These are phyloP conservation scores for Erucastrum elatum DNA, from an alignment of 345 rosid species.

Conservation along the genomic window DNA sequence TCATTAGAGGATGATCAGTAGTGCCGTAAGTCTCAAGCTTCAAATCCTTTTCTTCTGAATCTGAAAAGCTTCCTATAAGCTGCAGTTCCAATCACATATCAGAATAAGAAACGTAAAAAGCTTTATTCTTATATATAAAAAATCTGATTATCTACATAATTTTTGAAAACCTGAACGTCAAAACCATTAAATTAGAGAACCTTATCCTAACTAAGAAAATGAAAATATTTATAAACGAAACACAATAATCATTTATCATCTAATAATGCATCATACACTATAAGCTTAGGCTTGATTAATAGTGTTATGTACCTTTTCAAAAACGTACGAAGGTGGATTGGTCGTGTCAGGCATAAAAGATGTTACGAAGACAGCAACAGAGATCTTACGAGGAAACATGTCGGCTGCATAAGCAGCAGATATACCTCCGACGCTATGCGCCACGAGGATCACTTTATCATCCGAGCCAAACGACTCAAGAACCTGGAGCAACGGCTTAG, in stretches of 20 bases:
- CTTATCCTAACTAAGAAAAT: too few species aligned
- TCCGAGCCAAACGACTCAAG: conserved; percentile 40
- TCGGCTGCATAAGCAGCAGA: conserved; percentile 49
- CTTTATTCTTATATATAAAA: too few species aligned
- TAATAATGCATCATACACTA: not conserved
- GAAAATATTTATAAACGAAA: too few species aligned
- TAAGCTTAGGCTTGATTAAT: not conserved
- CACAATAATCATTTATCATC: not conserved
- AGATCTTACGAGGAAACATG: conserved; percentile 38
- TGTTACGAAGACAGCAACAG: conserved; percentile 30
- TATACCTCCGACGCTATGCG: conserved; percentile 66
- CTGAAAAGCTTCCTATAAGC: not conserved
- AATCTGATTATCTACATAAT: too few species aligned
- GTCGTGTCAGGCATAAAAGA: conserved; percentile 38
- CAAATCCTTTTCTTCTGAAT: conserved; percentile 5
- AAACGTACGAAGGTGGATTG: conserved; percentile 32
- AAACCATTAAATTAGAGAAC: too few species aligned
- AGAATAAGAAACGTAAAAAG: not conserved
- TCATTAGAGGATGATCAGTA: conserved; percentile 21
- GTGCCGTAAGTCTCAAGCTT: conserved; percentile 16
- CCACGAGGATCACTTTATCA: conserved; percentile 57
- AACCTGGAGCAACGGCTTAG: conserved; percentile 50
- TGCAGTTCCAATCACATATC: not conserved
- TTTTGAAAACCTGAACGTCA: too few species aligned
- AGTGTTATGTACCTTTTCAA: conserved; percentile 21